Conservation (phyloP, 345 rosid species). For the Heritiera fomes region DNA sequence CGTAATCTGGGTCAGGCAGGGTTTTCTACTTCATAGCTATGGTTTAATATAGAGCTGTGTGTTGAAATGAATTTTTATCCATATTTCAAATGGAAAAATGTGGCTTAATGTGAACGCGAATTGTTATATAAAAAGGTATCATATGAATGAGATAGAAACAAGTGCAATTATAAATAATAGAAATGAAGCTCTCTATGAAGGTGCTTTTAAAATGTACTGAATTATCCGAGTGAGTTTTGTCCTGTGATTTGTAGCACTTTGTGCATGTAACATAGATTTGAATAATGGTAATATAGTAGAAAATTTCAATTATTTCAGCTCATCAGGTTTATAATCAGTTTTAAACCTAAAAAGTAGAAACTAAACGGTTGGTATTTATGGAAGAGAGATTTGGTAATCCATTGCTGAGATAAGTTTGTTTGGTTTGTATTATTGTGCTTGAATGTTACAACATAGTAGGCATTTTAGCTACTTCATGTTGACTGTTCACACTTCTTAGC, state of each 20-base stretch:
- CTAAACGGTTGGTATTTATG: not conserved
- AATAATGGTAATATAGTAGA: not conserved
- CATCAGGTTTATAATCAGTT: not conserved
- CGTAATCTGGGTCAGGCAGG: not conserved
- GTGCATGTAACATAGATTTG: not conserved
- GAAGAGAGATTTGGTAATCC: not conserved
- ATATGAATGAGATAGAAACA: not conserved
- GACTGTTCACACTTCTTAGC: not conserved
- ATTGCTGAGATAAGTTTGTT: not conserved
- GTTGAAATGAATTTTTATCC: not conserved
- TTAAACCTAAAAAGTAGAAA: not conserved
- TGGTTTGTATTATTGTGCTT: no score
- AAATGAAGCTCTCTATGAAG: not conserved
- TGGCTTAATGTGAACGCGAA: not conserved
- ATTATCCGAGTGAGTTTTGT: not conserved
- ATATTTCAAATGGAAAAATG: not conserved
- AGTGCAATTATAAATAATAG: not conserved
- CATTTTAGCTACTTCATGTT: no score
- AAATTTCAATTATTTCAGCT: not conserved
- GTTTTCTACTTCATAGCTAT: not conserved
- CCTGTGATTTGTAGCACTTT: not conserved
- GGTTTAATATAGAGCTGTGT: not conserved
- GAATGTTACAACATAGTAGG: no score
- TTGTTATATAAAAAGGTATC: not conserved
- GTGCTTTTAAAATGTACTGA: not conserved